Evolutionary conservation across 1,139 yeast genomes (phyloP).

Genomic region (Geotrichum fermentans): DNA sequence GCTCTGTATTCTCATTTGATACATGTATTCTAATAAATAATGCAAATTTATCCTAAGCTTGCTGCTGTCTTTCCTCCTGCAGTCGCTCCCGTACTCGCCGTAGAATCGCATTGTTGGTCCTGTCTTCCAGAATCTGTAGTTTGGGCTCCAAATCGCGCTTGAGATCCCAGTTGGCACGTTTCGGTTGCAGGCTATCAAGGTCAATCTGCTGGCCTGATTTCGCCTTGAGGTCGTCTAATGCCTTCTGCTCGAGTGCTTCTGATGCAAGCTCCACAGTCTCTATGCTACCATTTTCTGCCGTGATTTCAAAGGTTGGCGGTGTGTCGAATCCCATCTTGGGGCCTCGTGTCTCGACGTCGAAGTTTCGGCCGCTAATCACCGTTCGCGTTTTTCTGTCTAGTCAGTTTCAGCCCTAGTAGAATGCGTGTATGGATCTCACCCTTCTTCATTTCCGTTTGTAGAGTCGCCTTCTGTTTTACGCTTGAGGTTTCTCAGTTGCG

Average conservation of each 20-base stretch:
- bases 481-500: conserved; percentile 37
- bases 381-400: conserved; percentile 10
- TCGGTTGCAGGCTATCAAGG: conserved; percentile 32
- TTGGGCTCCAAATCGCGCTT: conserved; percentile 37
- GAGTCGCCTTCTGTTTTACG: conserved; percentile 26
- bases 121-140: conserved; percentile 36
- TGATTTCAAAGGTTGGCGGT: conserved; percentile 29
- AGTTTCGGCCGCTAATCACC: conserved; percentile 32
- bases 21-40: too few relatives aligned
- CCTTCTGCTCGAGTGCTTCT: conserved; percentile 33
- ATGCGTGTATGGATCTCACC: background rate
- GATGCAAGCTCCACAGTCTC: conserved; percentile 40
- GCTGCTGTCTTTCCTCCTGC: conserved; percentile 17
- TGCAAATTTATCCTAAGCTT: too few relatives aligned
- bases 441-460: background rate
- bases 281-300: conserved; percentile 26
- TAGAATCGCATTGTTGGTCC: conserved; percentile 42
- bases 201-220: conserved; percentile 25
- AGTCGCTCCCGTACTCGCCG: conserved; percentile 41
- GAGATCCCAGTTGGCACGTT: conserved; percentile 38
- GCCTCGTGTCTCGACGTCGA: conserved; percentile 35
- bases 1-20: too few relatives aligned
- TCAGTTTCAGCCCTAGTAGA: conserved; percentile 15
- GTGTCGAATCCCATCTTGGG: conserved; percentile 37
- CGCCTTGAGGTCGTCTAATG: conserved; percentile 29